These are phyloP conservation scores for Phyllostachys edulis DNA, from an alignment of 176 grass and related monocot genomes.

Conservation along the genomic window DNA sequence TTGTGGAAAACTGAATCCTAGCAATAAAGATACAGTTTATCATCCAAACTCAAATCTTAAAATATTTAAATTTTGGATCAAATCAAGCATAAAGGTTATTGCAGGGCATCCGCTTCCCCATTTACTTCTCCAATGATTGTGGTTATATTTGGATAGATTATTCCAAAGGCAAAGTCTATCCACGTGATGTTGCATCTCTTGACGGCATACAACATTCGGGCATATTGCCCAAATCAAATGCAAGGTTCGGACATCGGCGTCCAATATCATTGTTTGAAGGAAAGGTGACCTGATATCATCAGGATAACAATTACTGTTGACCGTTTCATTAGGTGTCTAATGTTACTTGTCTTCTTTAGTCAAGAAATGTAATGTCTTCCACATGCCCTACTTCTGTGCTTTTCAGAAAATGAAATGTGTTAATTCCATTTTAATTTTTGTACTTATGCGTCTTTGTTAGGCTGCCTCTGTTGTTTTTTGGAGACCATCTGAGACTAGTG, in stretches of 20 bases:
- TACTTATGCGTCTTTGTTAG: not conserved
- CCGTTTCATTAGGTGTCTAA: not conserved
- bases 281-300: not conserved
- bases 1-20: slow-evolving; percentile 5
- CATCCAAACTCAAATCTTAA: not conserved
- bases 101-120: not conserved
- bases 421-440: slow-evolving; percentile 9
- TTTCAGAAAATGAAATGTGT: not conserved
- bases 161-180: slow-evolving; percentile 14
- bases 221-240: not conserved
- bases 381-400: not conserved
- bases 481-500: slow-evolving; percentile 12
- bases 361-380: slow-evolving; percentile 2
- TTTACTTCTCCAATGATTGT: not conserved
- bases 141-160: not conserved
- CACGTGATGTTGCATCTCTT: not conserved
- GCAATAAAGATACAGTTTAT: not conserved
- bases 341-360: slow-evolving; percentile 8
- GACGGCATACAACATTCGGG: not conserved
- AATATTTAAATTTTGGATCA: not conserved
- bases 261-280: not conserved
- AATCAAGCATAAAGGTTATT: not conserved
- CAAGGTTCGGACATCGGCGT: not conserved
- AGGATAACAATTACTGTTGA: not conserved
- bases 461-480: not conserved